phyloP scores from a whole-genome alignment of 331 rosid species.

The Quercus tomentella region DNA sequence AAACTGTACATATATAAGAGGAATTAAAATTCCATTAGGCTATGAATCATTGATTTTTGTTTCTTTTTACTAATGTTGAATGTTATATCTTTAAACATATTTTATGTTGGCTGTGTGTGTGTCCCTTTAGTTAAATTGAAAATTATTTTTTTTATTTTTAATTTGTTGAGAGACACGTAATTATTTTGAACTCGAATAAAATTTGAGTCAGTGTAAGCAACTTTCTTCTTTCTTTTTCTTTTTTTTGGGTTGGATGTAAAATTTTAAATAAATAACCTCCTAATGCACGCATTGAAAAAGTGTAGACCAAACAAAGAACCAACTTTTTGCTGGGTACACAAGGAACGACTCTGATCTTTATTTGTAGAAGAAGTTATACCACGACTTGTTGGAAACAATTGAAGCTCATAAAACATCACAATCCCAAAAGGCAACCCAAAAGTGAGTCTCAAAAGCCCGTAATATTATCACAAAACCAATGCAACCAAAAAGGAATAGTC shows the following conservation, averaged over 20 bases:
- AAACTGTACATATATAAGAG: no score
- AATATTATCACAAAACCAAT: conserved; percentile 25
- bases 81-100: no score
- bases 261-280: background rate
- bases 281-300: background rate
- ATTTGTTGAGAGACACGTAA: no score
- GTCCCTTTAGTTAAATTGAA: no score
- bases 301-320: background rate
- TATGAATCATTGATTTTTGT: no score
- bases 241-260: no score
- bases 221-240: background rate
- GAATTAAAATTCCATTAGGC: no score
- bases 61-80: no score
- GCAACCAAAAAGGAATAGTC: conserved; percentile 39
- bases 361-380: background rate
- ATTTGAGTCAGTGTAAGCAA: background rate
- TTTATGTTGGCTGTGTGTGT: no score
- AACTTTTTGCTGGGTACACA: background rate
- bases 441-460: background rate
- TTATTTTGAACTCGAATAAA: no score
- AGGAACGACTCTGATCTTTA: background rate
- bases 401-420: background rate
- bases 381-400: background rate
- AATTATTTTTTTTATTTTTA: no score
- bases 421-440: background rate